Percentiles rank a stretch among this genome's conserved stretches.
Evolutionary conservation across 768 basidiomycete species (phyloP).

Genomic region (Rhodotorula babjevae): DNA sequence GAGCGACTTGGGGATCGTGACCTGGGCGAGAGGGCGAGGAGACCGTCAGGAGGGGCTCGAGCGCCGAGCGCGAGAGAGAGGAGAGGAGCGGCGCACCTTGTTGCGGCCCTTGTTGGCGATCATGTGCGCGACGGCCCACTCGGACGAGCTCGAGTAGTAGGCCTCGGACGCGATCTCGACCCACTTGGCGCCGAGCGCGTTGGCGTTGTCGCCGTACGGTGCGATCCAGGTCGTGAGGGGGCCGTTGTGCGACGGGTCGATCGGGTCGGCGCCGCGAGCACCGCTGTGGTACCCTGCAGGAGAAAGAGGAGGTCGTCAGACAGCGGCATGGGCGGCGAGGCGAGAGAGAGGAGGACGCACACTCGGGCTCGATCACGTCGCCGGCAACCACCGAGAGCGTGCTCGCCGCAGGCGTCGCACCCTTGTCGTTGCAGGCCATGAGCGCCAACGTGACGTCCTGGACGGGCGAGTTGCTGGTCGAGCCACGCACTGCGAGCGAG

Average conservation of each 20-base stretch:
- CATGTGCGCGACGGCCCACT: constrained; percentile 13
- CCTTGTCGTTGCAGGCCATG: constrained; percentile 8
- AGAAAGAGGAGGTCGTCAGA: no score
- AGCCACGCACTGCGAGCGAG: background rate
- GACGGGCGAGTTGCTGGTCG: constrained; percentile 6
- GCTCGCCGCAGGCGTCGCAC: background rate
- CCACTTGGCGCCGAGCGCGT: constrained; percentile 2
- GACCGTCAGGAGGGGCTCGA: no score
- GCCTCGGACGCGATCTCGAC: constrained; percentile 14
- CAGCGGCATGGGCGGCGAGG: background rate
- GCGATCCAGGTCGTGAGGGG: constrained; percentile 11
- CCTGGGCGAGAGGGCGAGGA: no score
- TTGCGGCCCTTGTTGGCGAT: constrained; percentile 8
- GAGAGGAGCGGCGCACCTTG: background rate
- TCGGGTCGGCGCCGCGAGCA: constrained; percentile 5
- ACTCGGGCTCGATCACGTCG: constrained; percentile 14
- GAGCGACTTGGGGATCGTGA: background rate
- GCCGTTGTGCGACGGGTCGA: constrained; percentile 8
- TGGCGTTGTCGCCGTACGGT: background rate
- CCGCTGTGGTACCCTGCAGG: background rate
- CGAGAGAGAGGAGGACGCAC: background rate
- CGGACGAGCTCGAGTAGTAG: background rate
- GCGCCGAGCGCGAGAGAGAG: no score
- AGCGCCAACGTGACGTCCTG: background rate
- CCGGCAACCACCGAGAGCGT: constrained; percentile 3